Evolutionary conservation across 2,329 filamentous ascomycete species (phyloP).

Genomic region (Pseudonectria foliicola): DNA sequence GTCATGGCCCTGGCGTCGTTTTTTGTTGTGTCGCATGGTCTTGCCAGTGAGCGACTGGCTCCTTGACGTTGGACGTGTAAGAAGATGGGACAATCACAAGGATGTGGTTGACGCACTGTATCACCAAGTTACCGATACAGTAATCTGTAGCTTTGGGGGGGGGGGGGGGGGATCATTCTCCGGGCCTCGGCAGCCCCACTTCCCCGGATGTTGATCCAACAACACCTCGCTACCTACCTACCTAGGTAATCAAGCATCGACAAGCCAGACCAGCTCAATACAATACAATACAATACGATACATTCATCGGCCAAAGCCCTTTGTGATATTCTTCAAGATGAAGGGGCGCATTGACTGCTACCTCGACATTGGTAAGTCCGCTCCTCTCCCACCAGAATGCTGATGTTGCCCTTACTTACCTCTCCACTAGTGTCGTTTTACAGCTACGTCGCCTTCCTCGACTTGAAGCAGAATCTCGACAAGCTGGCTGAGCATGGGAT

Average conservation of each 20-base stretch:
- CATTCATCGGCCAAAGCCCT: background rate
- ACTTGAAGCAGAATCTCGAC: slow-evolving; percentile 50
- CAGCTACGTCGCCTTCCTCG: slow-evolving; percentile 49
- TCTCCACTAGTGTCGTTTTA: slow-evolving; percentile 66
- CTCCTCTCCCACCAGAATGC: too few relatives aligned
- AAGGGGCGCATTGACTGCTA: slow-evolving; percentile 57
- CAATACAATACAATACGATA: too few relatives aligned
- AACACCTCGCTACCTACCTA: background rate
- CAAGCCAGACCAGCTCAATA: background rate
- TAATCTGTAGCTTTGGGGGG: background rate
- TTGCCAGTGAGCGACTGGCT: too few relatives aligned
- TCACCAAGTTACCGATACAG: background rate
- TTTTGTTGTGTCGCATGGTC: too few relatives aligned
- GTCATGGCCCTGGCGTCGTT: slow-evolving; percentile 11
- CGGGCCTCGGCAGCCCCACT: slow-evolving; percentile 15
- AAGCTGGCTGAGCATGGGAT: slow-evolving; percentile 52
- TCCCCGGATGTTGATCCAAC: background rate
- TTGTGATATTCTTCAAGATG: slow-evolving; percentile 35
- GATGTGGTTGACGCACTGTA: too few relatives aligned
- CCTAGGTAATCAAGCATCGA: background rate
- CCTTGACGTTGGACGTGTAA: too few relatives aligned
- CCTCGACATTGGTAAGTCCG: slow-evolving; percentile 56
- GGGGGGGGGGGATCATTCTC: too few relatives aligned
- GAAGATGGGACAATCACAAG: background rate
- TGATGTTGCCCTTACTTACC: too few relatives aligned